phyloP scores from a whole-genome alignment of 495 filamentous ascomycete species.

The Penicillium canescens region DNA sequence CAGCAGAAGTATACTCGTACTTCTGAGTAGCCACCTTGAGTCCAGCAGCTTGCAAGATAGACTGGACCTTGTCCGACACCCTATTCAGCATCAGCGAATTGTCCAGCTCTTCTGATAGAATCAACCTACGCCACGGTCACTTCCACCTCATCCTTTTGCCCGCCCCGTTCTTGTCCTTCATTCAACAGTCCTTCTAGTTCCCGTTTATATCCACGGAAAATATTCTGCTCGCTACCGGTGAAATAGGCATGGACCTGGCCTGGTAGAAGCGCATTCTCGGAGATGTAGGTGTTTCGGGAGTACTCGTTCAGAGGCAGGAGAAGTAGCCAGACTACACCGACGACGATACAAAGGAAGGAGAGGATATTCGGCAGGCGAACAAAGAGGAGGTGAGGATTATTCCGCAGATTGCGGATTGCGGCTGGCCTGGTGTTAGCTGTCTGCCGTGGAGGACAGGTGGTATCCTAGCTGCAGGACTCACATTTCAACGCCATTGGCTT shows the following conservation, averaged over 20 bases:
- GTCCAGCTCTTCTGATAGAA: not conserved
- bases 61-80: slow-evolving; percentile 67
- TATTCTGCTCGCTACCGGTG: slow-evolving; percentile 89
- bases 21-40: slow-evolving; percentile 84
- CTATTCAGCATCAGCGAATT: slow-evolving; percentile 33
- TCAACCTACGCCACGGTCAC: slow-evolving; percentile 47
- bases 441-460: slow-evolving; percentile 18
- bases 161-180: slow-evolving; percentile 15
- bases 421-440: slow-evolving; percentile 30
- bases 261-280: slow-evolving; percentile 93
- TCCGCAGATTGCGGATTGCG: slow-evolving; percentile 46
- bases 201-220: slow-evolving; percentile 88
- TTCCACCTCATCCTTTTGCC: slow-evolving; percentile 21
- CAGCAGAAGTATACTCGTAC: slow-evolving; percentile 75
- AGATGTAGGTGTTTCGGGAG: slow-evolving; percentile 92
- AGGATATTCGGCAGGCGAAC: slow-evolving; percentile 48
- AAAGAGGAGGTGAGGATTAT: slow-evolving; percentile 42
- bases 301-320: slow-evolving; percentile 92
- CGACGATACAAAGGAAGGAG: slow-evolving; percentile 81
- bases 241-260: slow-evolving; percentile 99
- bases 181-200: slow-evolving; percentile 62
- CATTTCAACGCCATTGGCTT: slow-evolving; percentile 44
- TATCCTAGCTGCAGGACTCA: slow-evolving; percentile 23
- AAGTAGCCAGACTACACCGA: slow-evolving; percentile 90
- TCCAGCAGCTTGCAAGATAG: slow-evolving; percentile 73